Base-by-base conservation (phyloP, 1,284 basidiomycete genomes). In the Irpex lacteus region DNA sequence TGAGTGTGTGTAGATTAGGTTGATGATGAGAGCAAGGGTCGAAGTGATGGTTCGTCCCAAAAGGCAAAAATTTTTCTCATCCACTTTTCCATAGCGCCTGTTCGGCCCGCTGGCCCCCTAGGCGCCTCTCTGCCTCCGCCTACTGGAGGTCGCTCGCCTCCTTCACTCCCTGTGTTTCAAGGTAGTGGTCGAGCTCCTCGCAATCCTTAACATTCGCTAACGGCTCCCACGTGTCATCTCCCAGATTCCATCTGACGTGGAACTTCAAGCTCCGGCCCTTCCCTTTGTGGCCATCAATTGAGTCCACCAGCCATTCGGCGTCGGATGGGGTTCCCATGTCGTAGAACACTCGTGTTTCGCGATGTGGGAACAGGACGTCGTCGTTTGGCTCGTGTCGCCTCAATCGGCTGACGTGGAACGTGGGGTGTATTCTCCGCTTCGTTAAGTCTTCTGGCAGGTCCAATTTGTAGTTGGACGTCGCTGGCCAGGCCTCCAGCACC, bases 211-310 rank as follows among this genome's bases (percentile, higher is more conserved):
- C 67, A 9, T 65, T 50, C 0, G 7, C 40, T 4, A 60, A 63
- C 0, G 68, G 67, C 61, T 77, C 75, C 75, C 75, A 77, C 0
- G 73, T 74, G 0, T 63, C 66, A 53, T 76, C 72, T 0, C 79
- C 78, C 0, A 71, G 49, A 6, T 67, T 69, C 75, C 77, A 82
- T 11, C 63, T 49, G 0, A 81, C 67, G 18, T 77, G 64, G 61
- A 79, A 80, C 2, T 69, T 13, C 0, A 74, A 50, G 0, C 63
- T 49, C 0, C 56, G 38, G 0, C 72, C 72, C 19, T 68, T 63
- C 13, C 77, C 75, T 1, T 62, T 32, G 61, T 80, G 79, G 0
- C 65, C 44, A 0, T 72, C 6, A 0, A 81, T 76, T 1, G 68
- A 53, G 2, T 78, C 65, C 1, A 75, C 71, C 6, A 67, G 37